Evolutionary conservation across 176 grass and related monocot species (phyloP).

Genomic region (Tillandsia leiboldiana): DNA sequence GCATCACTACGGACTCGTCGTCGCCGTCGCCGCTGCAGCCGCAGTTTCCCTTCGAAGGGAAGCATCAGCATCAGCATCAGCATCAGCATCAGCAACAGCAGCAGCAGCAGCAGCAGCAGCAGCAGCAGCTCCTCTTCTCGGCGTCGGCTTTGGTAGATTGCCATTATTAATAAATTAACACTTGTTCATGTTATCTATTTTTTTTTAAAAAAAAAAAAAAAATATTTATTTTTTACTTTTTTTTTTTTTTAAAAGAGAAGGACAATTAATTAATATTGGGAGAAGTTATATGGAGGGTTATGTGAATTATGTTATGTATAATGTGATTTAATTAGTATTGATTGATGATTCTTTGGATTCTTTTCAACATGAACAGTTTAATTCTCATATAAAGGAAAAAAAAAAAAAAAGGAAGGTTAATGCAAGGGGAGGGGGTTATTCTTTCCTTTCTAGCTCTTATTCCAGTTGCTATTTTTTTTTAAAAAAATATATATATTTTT

Average conservation of each 20-base stretch:
- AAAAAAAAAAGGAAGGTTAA: too few relatives aligned
- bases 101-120: neutral
- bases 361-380: neutral
- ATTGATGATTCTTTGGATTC: neutral
- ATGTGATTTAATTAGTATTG: neutral
- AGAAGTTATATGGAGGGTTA: slow-evolving; percentile 1
- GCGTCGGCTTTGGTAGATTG: slow-evolving; percentile 45
- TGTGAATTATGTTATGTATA: neutral
- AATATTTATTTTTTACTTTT: neutral
- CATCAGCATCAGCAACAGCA: slow-evolving; percentile 6
- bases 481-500: neutral
- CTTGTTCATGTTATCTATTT: slow-evolving; percentile 42
- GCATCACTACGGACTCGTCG: neutral
- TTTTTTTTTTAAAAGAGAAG: too few relatives aligned
- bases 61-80: neutral
- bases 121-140: slow-evolving; percentile 30
- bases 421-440: too few relatives aligned
- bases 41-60: neutral
- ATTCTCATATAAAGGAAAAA: too few relatives aligned
- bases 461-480: too few relatives aligned
- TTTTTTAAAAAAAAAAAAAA: slow-evolving; percentile 2
- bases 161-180: slow-evolving; percentile 38
- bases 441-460: too few relatives aligned
- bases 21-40: neutral
- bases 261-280: too few relatives aligned